These are phyloP conservation scores for Dacryopinax spathularia DNA, from an alignment of 768 basidiomycete species.

Conservation along the genomic window DNA sequence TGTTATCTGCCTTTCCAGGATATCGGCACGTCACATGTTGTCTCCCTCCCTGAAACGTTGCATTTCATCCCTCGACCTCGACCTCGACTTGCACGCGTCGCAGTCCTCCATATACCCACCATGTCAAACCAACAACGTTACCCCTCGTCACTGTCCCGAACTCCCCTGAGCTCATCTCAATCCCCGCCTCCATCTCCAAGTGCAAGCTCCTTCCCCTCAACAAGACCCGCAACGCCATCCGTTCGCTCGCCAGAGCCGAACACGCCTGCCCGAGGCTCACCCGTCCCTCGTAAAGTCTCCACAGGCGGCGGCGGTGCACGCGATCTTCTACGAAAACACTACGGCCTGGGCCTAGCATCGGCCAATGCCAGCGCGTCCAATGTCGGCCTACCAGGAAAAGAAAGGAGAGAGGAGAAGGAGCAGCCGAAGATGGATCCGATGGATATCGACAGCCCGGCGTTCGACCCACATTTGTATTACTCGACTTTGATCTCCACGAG, in stretches of 20 bases:
- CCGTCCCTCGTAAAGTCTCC: slow-evolving; percentile 17
- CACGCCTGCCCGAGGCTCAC: slow-evolving; percentile 11
- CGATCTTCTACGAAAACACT: slow-evolving; percentile 72
- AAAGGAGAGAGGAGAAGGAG: slow-evolving; percentile 38
- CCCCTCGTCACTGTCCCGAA: background rate
- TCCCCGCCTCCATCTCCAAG: background rate
- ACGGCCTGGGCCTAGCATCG: slow-evolving; percentile 44
- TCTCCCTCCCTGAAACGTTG: too few relatives aligned
- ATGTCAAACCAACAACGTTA: background rate
- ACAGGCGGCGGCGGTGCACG: slow-evolving; percentile 37
- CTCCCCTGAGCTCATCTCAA: background rate
- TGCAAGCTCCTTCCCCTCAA: background rate
- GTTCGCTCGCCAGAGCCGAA: slow-evolving; percentile 13
- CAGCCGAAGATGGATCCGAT: slow-evolving; percentile 39
- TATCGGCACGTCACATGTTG: too few relatives aligned
- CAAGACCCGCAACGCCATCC: slow-evolving; percentile 14
- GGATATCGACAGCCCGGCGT: slow-evolving; percentile 70
- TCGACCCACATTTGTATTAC: slow-evolving; percentile 74
- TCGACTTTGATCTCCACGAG: slow-evolving; percentile 74
- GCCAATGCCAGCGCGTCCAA: background rate
- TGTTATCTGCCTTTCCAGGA: too few relatives aligned
- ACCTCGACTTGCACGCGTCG: background rate
- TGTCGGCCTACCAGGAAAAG: slow-evolving; percentile 54
- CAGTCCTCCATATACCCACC: background rate
- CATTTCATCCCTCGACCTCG: too few relatives aligned